Conservation (phyloP, 2,329 filamentous ascomycete genomes). For the Cryphonectria parasitica region DNA sequence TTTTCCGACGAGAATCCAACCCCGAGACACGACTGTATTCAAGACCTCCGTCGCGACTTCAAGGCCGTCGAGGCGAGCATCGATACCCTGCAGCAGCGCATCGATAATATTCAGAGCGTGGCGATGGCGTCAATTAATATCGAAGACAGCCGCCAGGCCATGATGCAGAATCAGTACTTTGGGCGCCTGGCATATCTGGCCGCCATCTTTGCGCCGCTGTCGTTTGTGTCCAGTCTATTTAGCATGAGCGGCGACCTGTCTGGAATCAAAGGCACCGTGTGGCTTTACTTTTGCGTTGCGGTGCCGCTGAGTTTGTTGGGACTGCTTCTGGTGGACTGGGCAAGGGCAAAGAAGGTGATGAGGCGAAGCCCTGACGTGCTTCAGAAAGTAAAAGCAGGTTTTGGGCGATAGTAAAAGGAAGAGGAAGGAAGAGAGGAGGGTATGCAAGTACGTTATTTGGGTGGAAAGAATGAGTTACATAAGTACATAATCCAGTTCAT, state of each 20-base stretch:
- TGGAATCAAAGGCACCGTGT: neutral
- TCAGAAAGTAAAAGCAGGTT: neutral
- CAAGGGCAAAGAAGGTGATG: neutral
- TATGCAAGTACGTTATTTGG: too few species aligned
- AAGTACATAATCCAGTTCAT: neutral
- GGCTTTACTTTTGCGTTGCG: neutral
- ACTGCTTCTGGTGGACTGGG: neutral
- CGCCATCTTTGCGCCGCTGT: slow-evolving; percentile 1
- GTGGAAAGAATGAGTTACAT: neutral
- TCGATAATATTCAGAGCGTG: slow-evolving; percentile 2
- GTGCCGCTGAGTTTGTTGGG: neutral
- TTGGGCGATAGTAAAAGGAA: neutral
- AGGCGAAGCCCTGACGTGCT: neutral
- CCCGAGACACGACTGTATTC: neutral
- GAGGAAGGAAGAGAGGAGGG: neutral
- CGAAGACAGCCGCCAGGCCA: slow-evolving; percentile 1
- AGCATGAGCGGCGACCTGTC: neutral
- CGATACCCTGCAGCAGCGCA: neutral
- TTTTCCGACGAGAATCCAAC: neutral
- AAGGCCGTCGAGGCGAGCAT: neutral
- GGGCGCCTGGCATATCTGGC: neutral
- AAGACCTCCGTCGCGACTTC: neutral
- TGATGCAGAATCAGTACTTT: slow-evolving; percentile 4
- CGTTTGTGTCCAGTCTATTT: slow-evolving; percentile 6
- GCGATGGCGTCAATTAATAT: slow-evolving; percentile 6